Conservation (phyloP, 371 early-diverging fungal genomes). For the Mucor indicus region DNA sequence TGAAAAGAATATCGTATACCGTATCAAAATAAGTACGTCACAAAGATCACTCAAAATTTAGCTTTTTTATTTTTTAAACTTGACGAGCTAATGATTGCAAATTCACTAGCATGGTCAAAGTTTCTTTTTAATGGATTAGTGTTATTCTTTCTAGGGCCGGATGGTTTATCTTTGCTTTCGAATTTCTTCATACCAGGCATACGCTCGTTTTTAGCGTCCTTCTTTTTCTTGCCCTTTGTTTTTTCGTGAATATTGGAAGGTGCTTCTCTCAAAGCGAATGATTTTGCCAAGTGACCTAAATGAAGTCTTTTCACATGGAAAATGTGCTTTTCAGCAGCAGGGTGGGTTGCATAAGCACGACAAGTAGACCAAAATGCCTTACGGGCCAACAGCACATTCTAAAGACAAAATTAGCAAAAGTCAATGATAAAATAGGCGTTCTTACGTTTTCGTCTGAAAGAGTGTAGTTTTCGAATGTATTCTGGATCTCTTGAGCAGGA, state of each 20-base stretch:
- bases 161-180: constrained; percentile 23
- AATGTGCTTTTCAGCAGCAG: constrained; percentile 73
- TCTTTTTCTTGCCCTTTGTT: constrained; percentile 42
- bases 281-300: constrained; percentile 93
- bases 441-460: constrained; percentile 52
- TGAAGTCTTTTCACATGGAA: constrained; percentile 94
- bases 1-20: too few relatives aligned
- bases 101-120: constrained; percentile 43
- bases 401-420: constrained; percentile 1
- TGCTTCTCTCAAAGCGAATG: constrained; percentile 90
- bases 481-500: constrained; percentile 64
- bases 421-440: too few relatives aligned
- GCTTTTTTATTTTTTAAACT: constrained; percentile 12
- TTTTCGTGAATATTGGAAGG: constrained; percentile 64
- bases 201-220: constrained; percentile 45
- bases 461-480: constrained; percentile 62
- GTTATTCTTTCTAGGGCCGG: constrained; percentile 28
- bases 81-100: constrained; percentile 35
- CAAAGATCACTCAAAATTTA: too few relatives aligned
- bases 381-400: constrained; percentile 66
- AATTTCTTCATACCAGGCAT: constrained; percentile 32
- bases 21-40: too few relatives aligned
- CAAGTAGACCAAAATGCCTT: constrained; percentile 86
- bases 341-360: constrained; percentile 93
- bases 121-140: constrained; percentile 30